Conservation (phyloP, 257 asterid genomes). For the Solanum medicagineum region DNA sequence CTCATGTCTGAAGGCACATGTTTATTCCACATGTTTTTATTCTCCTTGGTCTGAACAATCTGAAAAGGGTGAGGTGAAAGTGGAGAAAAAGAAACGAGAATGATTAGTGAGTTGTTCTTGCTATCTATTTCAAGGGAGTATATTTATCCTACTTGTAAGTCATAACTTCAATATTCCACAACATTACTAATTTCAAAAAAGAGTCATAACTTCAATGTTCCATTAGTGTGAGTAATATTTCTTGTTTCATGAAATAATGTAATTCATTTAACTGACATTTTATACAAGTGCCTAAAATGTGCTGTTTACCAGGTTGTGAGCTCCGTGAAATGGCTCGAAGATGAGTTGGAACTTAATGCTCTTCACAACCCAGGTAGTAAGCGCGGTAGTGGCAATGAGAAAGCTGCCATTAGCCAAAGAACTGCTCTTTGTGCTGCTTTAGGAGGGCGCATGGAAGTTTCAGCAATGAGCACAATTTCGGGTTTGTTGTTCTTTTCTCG, state of each 20-base stretch:
- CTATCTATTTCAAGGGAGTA: not conserved
- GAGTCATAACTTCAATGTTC: not conserved
- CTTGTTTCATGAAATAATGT: not conserved
- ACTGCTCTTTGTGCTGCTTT: constrained; percentile 94
- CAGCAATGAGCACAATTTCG: constrained; percentile 82
- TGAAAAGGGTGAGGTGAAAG: not conserved
- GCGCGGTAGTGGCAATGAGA: constrained; percentile 88
- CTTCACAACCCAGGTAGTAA: constrained; percentile 97
- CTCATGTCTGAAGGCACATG: not conserved
- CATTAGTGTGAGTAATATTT: not conserved
- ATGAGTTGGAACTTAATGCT: constrained; percentile 98
- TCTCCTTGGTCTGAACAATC: not conserved
- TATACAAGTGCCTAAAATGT: not conserved
- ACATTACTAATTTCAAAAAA: too few species aligned
- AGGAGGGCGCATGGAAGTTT: constrained; percentile 92
- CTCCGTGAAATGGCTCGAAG: constrained; percentile 99
- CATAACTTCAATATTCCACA: not conserved
- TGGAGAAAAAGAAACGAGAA: not conserved
- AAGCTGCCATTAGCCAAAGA: constrained; percentile 89
- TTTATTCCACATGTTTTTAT: not conserved
- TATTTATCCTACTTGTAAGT: not conserved
- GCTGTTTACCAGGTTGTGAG: constrained; percentile 73
- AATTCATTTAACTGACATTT: constrained; percentile 2
- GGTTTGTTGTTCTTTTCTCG: constrained; percentile 27
- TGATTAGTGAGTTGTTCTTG: not conserved